phyloP scores from a whole-genome alignment of 2,329 filamentous ascomycete species.

The Blastomyces percursus region DNA sequence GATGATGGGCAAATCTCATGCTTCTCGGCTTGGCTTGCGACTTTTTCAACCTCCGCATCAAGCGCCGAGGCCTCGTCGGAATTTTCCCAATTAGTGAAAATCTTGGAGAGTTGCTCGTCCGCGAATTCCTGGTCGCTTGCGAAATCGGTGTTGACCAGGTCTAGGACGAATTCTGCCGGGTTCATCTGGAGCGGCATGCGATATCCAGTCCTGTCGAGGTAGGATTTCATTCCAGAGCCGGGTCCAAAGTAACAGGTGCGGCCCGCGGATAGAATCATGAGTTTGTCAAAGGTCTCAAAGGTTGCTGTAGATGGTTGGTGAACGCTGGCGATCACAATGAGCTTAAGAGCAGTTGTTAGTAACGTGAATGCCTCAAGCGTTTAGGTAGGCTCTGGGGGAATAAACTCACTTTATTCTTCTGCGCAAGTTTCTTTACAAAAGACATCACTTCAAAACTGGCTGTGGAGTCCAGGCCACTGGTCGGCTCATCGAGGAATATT shows the following conservation, averaged over 20 bases:
- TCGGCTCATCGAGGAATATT: slow-evolving; percentile 74
- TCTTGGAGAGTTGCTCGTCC: slow-evolving; percentile 39
- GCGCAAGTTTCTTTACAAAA: slow-evolving; percentile 57
- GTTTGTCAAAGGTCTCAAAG: slow-evolving; percentile 69
- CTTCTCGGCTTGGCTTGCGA: slow-evolving; percentile 17
- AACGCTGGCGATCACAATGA: slow-evolving; percentile 71
- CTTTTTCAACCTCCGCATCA: slow-evolving; percentile 20
- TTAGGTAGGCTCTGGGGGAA: too few relatives aligned
- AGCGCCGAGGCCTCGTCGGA: slow-evolving; percentile 35
- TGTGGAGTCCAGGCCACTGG: slow-evolving; percentile 69
- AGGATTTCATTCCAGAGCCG: slow-evolving; percentile 45
- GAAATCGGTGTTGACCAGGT: slow-evolving; percentile 71
- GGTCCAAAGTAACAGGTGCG: slow-evolving; percentile 63
- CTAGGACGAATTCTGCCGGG: slow-evolving; percentile 68
- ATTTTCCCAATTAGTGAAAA: slow-evolving; percentile 47
- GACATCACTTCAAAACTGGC: slow-evolving; percentile 66
- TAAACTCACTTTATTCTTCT: slow-evolving; percentile 49
- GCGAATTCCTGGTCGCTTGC: slow-evolving; percentile 38
- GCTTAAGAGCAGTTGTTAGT: slow-evolving; percentile 29
- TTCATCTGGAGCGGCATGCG: slow-evolving; percentile 61
- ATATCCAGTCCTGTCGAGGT: slow-evolving; percentile 53
- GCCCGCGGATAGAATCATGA: slow-evolving; percentile 61
- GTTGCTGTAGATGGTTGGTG: slow-evolving; percentile 75
- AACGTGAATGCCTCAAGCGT: too few relatives aligned
- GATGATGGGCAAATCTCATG: slow-evolving; percentile 18